These are phyloP conservation scores for Suillus ampliporus DNA, from an alignment of 768 basidiomycete genomes.

Conservation along the genomic window DNA sequence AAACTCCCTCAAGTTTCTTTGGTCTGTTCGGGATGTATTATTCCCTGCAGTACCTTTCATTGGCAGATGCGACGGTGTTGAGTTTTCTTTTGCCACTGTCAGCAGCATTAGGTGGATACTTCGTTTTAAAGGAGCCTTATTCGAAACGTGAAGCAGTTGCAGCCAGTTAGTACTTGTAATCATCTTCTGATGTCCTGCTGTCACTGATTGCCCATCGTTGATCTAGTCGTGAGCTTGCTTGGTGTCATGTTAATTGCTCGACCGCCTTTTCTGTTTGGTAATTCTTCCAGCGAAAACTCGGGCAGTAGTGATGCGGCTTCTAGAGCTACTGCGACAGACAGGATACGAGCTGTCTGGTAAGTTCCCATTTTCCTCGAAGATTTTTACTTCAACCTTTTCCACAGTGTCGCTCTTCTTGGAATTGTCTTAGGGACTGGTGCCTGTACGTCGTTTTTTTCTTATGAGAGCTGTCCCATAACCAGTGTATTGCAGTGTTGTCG, in stretches of 20 bases:
- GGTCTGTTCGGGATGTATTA: constrained; percentile 74
- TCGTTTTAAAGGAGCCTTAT: constrained; percentile 67
- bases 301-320: constrained; percentile 11
- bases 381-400: neutral
- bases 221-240: constrained; percentile 62
- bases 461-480: neutral
- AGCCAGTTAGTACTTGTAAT: constrained; percentile 45
- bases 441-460: constrained; percentile 51
- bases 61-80: constrained; percentile 80
- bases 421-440: constrained; percentile 71
- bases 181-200: neutral
- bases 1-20: constrained; percentile 57
- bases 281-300: constrained; percentile 5
- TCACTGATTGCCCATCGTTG: neutral
- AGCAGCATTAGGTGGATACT: constrained; percentile 63
- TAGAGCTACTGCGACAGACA: constrained; percentile 35
- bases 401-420: constrained; percentile 66
- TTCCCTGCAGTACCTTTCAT: constrained; percentile 73
- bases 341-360: constrained; percentile 67
- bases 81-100: constrained; percentile 75
- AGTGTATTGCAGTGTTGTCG: constrained; percentile 44
- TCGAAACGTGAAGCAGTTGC: constrained; percentile 60
- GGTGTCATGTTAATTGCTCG: constrained; percentile 86
- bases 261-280: constrained; percentile 75
- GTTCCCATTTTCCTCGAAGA: neutral